Percentiles rank a stretch among this genome's conserved stretches.
These are phyloP conservation scores for Kwoniella heveanensis DNA, from an alignment of 768 basidiomycete species.

Conservation along the genomic window DNA sequence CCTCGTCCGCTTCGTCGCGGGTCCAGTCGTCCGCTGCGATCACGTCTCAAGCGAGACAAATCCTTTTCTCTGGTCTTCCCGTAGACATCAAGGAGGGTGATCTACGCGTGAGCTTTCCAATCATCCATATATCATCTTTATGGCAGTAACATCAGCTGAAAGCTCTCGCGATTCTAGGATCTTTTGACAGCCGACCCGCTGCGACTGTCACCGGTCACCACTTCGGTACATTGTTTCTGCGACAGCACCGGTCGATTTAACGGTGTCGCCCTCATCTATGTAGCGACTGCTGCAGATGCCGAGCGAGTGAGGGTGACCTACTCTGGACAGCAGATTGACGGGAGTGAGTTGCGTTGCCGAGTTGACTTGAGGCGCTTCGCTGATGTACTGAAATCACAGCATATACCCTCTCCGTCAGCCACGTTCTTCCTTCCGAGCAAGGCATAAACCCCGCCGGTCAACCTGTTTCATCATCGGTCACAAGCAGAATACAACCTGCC, in stretches of 20 bases:
- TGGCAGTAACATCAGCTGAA: neutral
- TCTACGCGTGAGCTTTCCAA: conserved; percentile 27
- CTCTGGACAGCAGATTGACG: conserved; percentile 41
- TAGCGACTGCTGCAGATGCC: conserved; percentile 32
- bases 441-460: conserved; percentile 20
- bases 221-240: conserved; percentile 26
- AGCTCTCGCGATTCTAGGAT: conserved; percentile 20
- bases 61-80: conserved; percentile 41
- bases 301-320: conserved; percentile 36
- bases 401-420: conserved; percentile 35
- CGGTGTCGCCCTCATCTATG: conserved; percentile 34
- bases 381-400: conserved; percentile 24
- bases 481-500: neutral
- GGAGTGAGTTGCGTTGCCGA: conserved; percentile 27
- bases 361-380: neutral
- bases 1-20: conserved; percentile 4
- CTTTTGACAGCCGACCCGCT: conserved; percentile 32
- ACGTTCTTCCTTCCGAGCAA: conserved; percentile 36
- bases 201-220: conserved; percentile 27
- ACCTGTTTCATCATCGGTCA: conserved; percentile 2
- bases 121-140: neutral
- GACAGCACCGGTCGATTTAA: conserved; percentile 23
- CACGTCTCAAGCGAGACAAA: conserved; percentile 21
- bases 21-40: neutral
- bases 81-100: conserved; percentile 35